Conservation (phyloP, 2,329 filamentous ascomycete genomes). For the Fusarium sp. region DNA sequence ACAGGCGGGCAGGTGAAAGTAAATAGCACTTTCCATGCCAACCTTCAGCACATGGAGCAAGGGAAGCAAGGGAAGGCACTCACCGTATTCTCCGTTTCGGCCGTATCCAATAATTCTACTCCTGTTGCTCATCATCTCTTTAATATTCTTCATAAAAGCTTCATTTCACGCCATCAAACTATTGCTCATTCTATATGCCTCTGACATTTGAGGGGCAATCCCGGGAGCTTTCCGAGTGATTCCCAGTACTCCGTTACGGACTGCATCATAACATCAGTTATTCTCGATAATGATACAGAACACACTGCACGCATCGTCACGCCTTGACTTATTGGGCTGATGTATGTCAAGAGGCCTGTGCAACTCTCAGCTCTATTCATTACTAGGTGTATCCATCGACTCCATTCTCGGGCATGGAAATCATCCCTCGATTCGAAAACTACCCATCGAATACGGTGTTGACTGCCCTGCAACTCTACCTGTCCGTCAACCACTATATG, state of each 20-base stretch:
- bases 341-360: slow-evolving; percentile 16
- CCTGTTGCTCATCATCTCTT: background rate
- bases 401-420: slow-evolving; percentile 9
- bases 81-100: background rate
- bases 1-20: background rate
- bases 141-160: background rate
- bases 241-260: slow-evolving; percentile 1
- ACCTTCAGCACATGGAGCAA: background rate
- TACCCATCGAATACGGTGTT: slow-evolving; percentile 13
- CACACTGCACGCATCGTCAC: slow-evolving; percentile 26
- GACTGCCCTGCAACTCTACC: slow-evolving; percentile 14
- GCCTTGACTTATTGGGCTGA: slow-evolving; percentile 21
- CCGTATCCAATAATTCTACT: background rate
- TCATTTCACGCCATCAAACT: background rate
- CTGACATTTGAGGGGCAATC: background rate
- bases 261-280: background rate
- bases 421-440: slow-evolving; percentile 10
- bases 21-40: background rate
- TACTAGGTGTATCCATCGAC: slow-evolving; percentile 29
- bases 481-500: slow-evolving; percentile 18
- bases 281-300: background rate
- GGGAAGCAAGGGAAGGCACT: background rate
- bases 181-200: background rate
- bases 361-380: slow-evolving; percentile 25
- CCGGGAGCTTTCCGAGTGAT: slow-evolving; percentile 7